These are phyloP conservation scores for Solanum habrochaites DNA, from an alignment of 257 asterid genomes.

Conservation along the genomic window DNA sequence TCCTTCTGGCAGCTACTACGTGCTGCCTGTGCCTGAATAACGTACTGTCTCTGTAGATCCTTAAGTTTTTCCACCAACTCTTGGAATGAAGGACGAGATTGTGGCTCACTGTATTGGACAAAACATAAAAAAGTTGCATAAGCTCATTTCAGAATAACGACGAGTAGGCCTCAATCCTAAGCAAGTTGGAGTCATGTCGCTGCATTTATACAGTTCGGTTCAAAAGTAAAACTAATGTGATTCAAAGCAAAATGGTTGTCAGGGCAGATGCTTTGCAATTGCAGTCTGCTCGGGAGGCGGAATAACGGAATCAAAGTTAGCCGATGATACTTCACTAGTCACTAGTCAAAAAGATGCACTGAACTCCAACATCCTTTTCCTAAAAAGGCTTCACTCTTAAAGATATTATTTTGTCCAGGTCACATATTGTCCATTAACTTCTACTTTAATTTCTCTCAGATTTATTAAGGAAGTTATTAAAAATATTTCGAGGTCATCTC, in stretches of 20 bases:
- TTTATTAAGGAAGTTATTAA: not conserved
- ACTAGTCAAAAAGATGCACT: not conserved
- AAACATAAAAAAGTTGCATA: not conserved
- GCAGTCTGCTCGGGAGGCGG: not conserved
- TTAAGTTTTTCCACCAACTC: constrained; percentile 69
- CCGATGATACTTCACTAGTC: not conserved
- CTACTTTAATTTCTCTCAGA: not conserved
- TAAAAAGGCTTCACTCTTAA: not conserved
- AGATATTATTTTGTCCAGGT: not conserved
- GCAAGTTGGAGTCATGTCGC: not conserved
- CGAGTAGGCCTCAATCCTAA: not conserved
- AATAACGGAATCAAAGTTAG: not conserved
- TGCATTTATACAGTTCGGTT: not conserved
- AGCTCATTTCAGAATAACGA: not conserved
- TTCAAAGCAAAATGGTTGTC: not conserved
- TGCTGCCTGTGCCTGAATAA: constrained; percentile 46
- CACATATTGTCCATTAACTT: not conserved
- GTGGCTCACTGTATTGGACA: constrained; percentile 52
- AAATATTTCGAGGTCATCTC: not conserved
- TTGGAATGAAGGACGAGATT: constrained; percentile 58
- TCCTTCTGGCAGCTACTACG: constrained; percentile 40
- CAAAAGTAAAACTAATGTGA: not conserved
- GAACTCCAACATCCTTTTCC: not conserved
- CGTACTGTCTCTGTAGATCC: constrained; percentile 44
- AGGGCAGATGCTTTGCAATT: not conserved